Evolutionary conservation across 352 stramenopile species (phyloP), one percentile per base, ranked within the genome.

Genomic region (Pythium dissotocum): DNA sequence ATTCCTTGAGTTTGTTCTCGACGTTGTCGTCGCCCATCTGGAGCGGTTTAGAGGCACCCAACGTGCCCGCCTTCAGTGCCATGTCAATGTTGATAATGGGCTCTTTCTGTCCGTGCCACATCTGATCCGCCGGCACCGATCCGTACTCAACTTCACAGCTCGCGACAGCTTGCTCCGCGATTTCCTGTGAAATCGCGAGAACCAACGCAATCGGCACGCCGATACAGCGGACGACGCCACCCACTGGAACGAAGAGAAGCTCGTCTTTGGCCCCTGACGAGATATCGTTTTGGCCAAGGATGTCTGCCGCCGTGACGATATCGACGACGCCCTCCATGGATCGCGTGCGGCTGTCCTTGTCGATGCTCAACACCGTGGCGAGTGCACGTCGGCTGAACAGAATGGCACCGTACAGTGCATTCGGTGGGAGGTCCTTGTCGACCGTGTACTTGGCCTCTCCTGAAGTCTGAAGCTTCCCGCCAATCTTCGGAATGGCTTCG

Each of bases 361-460:
- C 66, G 13, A 83, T 71, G 18, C 58, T 67, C n/a, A 72, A 2
- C 18, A 86, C 13, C 8, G 55, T 71, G 1, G 28, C 63, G 12
- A 71, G 48, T 4, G 69, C 67, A 26, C 61, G 38, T 18, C 66
- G 63, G 12, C 65, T 72, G 54, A 71, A 81, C 24, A 81, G 64
- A 58, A 84, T 73, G 2, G 75, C 65, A 12, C 68, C 77, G 58
- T 71, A 79, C n/a, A 85, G 64, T 24, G 71, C 59, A 16, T 54
- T 61, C 0, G 54, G 12, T 21, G 69, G 44, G 0, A 74, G 64
- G 8, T 67, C 48, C 42, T 75, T 69, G 68, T 90, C 81, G 6
- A 65, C 70, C 12, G 71, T 70, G 62, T 82, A 90, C 4, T 62
- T 56, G 8, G 79, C 81, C 56, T 90, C 77, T 36, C 81, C 81